These are phyloP conservation scores for Herpetospermum pedunculosum DNA, from an alignment of 306 rosid species.

Conservation along the genomic window DNA sequence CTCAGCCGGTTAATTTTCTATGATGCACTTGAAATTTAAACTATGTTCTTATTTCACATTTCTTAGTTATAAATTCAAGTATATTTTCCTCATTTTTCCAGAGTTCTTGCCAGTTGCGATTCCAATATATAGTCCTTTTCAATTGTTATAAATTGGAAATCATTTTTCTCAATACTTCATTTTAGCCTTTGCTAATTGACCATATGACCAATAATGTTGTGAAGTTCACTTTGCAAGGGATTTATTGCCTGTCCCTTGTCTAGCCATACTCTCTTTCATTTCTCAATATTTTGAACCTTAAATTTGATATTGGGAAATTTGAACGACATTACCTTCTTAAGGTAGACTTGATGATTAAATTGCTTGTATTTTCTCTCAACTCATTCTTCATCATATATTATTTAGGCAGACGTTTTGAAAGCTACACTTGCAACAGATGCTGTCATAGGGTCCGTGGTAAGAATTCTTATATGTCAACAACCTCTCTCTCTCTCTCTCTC, in stretches of 20 bases:
- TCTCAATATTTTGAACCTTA: neutral
- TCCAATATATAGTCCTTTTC: neutral
- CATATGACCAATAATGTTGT: neutral
- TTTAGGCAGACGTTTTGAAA: slow-evolving; percentile 77
- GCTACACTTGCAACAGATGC: slow-evolving; percentile 95
- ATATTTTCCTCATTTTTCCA: neutral
- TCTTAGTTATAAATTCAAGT: neutral
- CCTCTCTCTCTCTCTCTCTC: no score
- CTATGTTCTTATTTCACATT: neutral
- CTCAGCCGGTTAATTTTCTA: neutral
- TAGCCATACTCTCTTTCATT: neutral
- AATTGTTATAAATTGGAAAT: neutral
- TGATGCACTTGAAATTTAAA: neutral
- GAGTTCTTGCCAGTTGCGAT: neutral
- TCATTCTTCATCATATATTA: slow-evolving; percentile 5
- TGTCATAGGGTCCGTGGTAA: slow-evolving; percentile 74
- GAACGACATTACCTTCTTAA: neutral
- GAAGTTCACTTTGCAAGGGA: neutral
- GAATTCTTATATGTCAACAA: slow-evolving; percentile 13
- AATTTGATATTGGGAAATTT: neutral
- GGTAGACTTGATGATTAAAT: neutral
- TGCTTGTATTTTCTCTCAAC: slow-evolving; percentile 9
- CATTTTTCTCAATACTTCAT: neutral
- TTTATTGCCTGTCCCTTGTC: neutral
- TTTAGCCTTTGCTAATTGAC: neutral